These are phyloP conservation scores for Solanum corneliomulleri DNA, from an alignment of 257 asterid species.

Conservation along the genomic window DNA sequence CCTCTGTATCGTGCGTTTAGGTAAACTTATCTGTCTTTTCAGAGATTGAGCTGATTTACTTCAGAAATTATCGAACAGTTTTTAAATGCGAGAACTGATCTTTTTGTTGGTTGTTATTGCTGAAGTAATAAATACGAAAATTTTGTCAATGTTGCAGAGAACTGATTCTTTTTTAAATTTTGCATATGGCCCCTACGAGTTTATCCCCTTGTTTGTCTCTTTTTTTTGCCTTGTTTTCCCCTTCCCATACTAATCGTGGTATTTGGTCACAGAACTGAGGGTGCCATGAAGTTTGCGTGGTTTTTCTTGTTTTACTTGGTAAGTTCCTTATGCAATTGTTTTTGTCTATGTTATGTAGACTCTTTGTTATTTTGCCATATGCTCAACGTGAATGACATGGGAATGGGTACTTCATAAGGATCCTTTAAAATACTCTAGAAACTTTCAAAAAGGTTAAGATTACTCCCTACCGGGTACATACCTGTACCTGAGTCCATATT, in stretches of 20 bases:
- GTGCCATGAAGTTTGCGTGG: conserved; percentile 86
- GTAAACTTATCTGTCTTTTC: conserved; percentile 16
- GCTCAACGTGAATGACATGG: neutral
- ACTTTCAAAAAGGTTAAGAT: neutral
- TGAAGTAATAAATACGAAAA: neutral
- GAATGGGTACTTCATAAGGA: neutral
- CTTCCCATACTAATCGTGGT: neutral
- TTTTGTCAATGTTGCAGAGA: neutral
- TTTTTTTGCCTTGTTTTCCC: neutral
- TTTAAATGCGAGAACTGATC: neutral
- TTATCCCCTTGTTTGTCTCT: neutral
- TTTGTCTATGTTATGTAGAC: neutral
- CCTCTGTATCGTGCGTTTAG: conserved; percentile 96
- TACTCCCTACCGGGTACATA: neutral
- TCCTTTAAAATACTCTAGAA: neutral
- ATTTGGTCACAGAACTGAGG: conserved; percentile 55
- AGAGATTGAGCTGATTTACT: neutral
- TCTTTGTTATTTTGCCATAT: neutral
- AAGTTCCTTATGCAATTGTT: conserved; percentile 3
- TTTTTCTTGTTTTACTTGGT: conserved; percentile 90
- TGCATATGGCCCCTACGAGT: neutral
- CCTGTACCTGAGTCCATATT: neutral
- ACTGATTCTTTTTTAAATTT: neutral
- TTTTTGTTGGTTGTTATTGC: neutral
- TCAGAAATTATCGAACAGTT: neutral